Percentiles rank a stretch among this genome's conserved stretches.
These are phyloP conservation scores for Globisporangium spiculum DNA, from an alignment of 352 stramenopile species.

Conservation along the genomic window DNA sequence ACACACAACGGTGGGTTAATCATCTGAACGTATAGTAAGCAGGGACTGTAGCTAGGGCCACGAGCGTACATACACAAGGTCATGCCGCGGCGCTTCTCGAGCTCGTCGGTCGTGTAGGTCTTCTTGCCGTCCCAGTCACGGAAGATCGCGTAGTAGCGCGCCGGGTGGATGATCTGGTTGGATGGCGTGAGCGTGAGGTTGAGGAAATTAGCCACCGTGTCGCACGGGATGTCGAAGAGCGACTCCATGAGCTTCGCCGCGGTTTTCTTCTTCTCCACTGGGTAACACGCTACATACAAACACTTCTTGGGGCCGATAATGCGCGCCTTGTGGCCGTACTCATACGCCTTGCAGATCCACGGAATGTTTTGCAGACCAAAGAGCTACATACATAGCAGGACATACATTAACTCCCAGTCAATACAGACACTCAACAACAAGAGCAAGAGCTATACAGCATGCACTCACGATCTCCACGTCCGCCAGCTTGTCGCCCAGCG, in stretches of 20 bases:
- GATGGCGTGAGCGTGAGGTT: constrained; percentile 92
- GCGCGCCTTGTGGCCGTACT: constrained; percentile 86
- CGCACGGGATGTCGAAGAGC: constrained; percentile 91
- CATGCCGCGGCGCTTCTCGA: constrained; percentile 84
- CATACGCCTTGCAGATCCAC: constrained; percentile 91
- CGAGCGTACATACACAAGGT: constrained; percentile 72
- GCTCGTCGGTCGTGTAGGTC: constrained; percentile 81
- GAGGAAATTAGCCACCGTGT: constrained; percentile 91
- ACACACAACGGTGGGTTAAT: not conserved
- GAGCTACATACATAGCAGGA: constrained; percentile 47
- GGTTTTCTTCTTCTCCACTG: constrained; percentile 79
- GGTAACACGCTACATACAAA: constrained; percentile 89
- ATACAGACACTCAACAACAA: constrained; percentile 17
- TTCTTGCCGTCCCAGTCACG: constrained; percentile 90
- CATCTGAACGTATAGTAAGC: not conserved
- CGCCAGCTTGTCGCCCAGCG: constrained; percentile 63
- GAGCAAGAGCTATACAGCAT: too few relatives aligned
- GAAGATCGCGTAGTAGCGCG: constrained; percentile 92
- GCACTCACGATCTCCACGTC: constrained; percentile 55
- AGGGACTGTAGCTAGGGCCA: not conserved
- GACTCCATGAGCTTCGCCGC: constrained; percentile 78
- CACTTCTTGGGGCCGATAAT: constrained; percentile 91
- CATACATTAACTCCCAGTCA: not conserved
- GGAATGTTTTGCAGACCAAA: constrained; percentile 94
- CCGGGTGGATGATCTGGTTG: constrained; percentile 93